phyloP scores from a whole-genome alignment of 345 rosid genomes.

The Ceriops zippeliana region DNA sequence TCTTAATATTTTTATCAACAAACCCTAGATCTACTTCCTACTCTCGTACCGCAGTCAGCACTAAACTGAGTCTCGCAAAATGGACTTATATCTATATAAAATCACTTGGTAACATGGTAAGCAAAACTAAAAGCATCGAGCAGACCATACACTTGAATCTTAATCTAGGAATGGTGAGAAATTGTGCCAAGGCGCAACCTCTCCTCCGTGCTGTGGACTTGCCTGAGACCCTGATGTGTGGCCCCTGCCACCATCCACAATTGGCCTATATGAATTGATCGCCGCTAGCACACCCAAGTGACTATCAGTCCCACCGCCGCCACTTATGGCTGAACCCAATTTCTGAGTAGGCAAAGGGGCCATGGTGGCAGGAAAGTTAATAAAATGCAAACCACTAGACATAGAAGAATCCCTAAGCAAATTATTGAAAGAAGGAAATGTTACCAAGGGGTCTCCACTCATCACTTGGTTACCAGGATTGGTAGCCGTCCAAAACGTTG shows the following conservation, averaged over 20 bases:
- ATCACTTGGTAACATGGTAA: background rate
- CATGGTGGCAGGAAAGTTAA: constrained; percentile 73
- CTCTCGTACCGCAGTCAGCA: constrained; percentile 24
- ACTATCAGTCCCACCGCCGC: constrained; percentile 28
- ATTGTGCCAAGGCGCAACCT: constrained; percentile 35
- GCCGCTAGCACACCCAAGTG: constrained; percentile 68
- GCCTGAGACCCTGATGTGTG: constrained; percentile 20
- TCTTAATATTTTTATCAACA: constrained; percentile 15
- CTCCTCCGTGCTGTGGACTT: constrained; percentile 40
- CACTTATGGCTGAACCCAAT: constrained; percentile 30
- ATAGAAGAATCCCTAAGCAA: constrained; percentile 30
- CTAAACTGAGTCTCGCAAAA: constrained; percentile 17
- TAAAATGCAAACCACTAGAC: constrained; percentile 60
- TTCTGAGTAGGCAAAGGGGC: constrained; percentile 66
- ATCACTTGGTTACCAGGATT: constrained; percentile 36
- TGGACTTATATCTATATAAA: constrained; percentile 6
- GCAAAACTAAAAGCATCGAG: constrained; percentile 4
- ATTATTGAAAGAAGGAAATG: constrained; percentile 36
- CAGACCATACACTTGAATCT: constrained; percentile 26
- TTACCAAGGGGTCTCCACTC: constrained; percentile 39
- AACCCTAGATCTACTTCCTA: constrained; percentile 26
- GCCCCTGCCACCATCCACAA: constrained; percentile 21
- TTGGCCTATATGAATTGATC: constrained; percentile 55
- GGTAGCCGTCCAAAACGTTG: constrained; percentile 62
- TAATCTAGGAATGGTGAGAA: constrained; percentile 31